Percentiles rank a stretch among this genome's conserved stretches.
Conservation (phyloP, 2,329 filamentous ascomycete species). For the Talaromyces sp. region DNA sequence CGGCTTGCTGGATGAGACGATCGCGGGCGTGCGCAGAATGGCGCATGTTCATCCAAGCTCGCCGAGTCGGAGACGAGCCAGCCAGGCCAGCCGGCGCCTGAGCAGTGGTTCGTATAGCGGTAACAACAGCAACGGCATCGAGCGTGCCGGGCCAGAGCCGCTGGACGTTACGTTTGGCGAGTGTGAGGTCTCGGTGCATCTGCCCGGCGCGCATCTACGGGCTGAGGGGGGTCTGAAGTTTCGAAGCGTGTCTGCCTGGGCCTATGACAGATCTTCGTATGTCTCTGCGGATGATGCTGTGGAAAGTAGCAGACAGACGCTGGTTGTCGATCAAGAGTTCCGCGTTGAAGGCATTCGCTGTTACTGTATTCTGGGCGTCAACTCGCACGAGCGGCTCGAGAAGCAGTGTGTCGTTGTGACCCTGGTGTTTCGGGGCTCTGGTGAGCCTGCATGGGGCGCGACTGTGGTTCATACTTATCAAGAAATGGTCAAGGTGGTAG, state of each 20-base stretch:
- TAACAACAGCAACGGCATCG: not conserved
- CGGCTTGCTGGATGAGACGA: conserved; percentile 30
- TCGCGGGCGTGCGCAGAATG: conserved; percentile 29
- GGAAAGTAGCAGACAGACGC: conserved; percentile 20
- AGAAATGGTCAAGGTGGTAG: conserved; percentile 31
- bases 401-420: conserved; percentile 44
- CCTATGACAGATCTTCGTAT: conserved; percentile 22
- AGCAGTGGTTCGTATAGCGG: conserved; percentile 14
- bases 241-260: conserved; percentile 28
- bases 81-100: conserved; percentile 12
- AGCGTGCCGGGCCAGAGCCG: conserved; percentile 13
- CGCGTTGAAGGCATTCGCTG: conserved; percentile 39
- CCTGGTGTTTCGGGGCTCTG: conserved; percentile 30
- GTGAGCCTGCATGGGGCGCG: conserved; percentile 25
- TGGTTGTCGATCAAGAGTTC: conserved; percentile 32
- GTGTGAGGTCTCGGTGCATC: conserved; percentile 32
- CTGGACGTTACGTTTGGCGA: conserved; percentile 26
- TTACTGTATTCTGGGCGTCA: conserved; percentile 47
- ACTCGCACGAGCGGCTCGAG: conserved; percentile 46
- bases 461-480: conserved; percentile 33
- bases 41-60: conserved; percentile 22
- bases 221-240: conserved; percentile 38
- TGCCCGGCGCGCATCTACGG: conserved; percentile 41
- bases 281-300: conserved; percentile 15
- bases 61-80: conserved; percentile 11